Base-by-base conservation (phyloP, 768 basidiomycete species). In the Melanogaster broomeanus region DNA sequence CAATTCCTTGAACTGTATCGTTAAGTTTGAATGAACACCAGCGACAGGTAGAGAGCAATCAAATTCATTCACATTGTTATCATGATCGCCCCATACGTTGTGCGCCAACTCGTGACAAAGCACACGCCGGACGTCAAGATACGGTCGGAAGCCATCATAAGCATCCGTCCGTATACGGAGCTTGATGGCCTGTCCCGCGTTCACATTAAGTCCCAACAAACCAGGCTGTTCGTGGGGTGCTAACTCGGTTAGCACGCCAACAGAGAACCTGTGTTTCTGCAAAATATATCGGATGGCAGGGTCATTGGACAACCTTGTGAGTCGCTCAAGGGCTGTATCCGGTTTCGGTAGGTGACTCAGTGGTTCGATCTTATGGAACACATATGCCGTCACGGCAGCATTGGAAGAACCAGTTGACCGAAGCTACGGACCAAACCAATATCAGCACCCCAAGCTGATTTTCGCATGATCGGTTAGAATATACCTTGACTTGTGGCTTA, bases 21-120 rank as follows among this genome's bases (percentile, higher is more conserved):
- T 18, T 31, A 53, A 42, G 22, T 31, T 37, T 10, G 34, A 27
- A 42, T 44, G 4, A 11, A 21, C 25, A 34, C 4, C 11, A 16
- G 19, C 19, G 13, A n/a, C 18, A 5, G 6, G 37, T 19, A 15
- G 21, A 55, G 18, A n/a, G 21, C 12, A 37, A 21, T 16, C 8
- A 13, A n/a, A 22, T 42, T 19, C 19, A 9, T 85, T 62, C 54
- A 88, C 89, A 55, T 88, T 81, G 45, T 89, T 76, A 59, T 87
- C 84, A 58, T 91, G 88, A 55, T 84, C 81, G 4, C 80, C 73
- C 80, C 83, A 87, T 0, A 87, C 78, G 59, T 89, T 90, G 64
- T 91, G 88, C 19, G 88, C 72, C 33, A 90, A 69, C 61, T 90
- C 89, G 63, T 92, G 89, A 59, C 87, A 90, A 3, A 90, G 73